These are phyloP conservation scores for Solanum ossicruentum DNA, from an alignment of 257 asterid species.

Conservation along the genomic window DNA sequence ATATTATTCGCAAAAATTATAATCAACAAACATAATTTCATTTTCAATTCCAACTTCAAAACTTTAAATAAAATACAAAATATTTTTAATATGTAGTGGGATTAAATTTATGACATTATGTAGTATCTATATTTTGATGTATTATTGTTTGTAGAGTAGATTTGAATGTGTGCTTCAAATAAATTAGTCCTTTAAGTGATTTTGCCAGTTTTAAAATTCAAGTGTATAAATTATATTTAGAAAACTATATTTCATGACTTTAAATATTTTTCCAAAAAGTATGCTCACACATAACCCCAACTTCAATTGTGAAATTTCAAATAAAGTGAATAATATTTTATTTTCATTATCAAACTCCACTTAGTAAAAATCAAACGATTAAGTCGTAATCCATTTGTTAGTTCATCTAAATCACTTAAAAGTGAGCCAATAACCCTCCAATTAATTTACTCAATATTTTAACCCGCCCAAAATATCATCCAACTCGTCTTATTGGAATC, in stretches of 20 bases:
- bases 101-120: not conserved
- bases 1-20: no score
- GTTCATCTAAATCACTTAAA: not conserved
- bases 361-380: not conserved
- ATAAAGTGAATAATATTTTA: not conserved
- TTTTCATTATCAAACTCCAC: not conserved
- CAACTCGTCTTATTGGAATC: not conserved
- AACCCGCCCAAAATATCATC: not conserved
- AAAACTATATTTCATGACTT: not conserved
- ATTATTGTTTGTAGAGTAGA: not conserved
- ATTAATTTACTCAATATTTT: not conserved
- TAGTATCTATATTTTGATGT: not conserved
- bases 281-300: not conserved
- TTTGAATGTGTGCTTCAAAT: not conserved
- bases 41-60: no score
- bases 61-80: no score
- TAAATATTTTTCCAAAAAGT: not conserved
- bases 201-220: not conserved
- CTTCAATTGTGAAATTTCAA: not conserved
- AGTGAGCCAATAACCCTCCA: not conserved
- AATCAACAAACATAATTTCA: no score
- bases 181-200: not conserved
- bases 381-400: not conserved
- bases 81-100: not conserved
- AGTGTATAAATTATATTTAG: not conserved